These are phyloP conservation scores for Ceratocystis eucalypticola DNA, from an alignment of 2,329 filamentous ascomycete genomes.

Conservation along the genomic window DNA sequence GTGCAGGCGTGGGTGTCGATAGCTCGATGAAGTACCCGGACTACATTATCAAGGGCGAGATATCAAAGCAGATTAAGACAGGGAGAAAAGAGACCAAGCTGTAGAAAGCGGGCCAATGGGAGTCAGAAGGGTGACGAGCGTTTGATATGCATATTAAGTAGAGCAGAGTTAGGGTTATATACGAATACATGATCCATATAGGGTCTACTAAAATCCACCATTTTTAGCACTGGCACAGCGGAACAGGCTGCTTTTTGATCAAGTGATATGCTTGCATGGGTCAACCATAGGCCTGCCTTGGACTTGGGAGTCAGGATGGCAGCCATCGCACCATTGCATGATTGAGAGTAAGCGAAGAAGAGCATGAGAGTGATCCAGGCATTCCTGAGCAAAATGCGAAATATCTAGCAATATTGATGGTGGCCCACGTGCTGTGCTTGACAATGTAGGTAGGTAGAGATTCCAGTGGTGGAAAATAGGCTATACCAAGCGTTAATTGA, in stretches of 20 bases:
- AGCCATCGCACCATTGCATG: slow-evolving; percentile 1
- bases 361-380: not conserved
- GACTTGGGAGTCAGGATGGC: not conserved
- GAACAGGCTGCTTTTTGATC: slow-evolving; percentile 1
- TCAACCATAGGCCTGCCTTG: not conserved
- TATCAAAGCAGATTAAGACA: slow-evolving; percentile 27
- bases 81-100: slow-evolving; percentile 31
- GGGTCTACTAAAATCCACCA: not conserved
- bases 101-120: not conserved
- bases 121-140: too few species aligned
- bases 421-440: not conserved
- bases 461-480: not conserved
- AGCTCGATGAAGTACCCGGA: slow-evolving; percentile 39
- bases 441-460: not conserved
- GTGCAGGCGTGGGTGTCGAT: slow-evolving; percentile 35
- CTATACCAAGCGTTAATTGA: too few species aligned
- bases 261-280: slow-evolving; percentile 6
- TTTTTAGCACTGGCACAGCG: not conserved
- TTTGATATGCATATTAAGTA: not conserved
- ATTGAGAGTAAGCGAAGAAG: not conserved
- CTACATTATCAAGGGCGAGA: slow-evolving; percentile 29
- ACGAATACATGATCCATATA: not conserved
- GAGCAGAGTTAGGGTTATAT: not conserved
- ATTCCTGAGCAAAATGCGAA: not conserved
- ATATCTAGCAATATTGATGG: not conserved